phyloP scores from a whole-genome alignment of 192 early-diverging fungal species.

The Linderina pennispora region DNA sequence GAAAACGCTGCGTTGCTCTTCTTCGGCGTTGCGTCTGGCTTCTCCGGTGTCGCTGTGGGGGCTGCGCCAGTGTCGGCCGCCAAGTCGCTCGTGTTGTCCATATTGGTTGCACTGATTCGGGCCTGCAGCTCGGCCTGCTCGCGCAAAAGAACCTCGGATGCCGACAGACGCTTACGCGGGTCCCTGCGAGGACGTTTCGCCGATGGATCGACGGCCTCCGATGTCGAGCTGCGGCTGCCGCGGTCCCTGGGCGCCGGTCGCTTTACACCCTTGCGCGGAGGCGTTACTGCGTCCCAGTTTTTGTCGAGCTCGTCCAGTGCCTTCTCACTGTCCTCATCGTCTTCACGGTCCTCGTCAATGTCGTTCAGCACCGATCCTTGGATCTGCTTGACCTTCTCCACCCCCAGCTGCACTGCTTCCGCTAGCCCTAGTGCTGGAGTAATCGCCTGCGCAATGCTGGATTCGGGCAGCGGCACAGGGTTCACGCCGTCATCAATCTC shows the following conservation, averaged over 20 bases:
- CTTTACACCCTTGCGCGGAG: too few relatives aligned
- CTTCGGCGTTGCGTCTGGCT: too few relatives aligned
- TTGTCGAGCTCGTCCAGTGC: background rate
- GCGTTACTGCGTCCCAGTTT: too few relatives aligned
- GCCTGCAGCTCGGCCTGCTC: conserved; percentile 39
- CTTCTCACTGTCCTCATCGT: background rate
- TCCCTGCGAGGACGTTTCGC: background rate
- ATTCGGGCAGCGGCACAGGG: conserved; percentile 1
- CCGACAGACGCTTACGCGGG: background rate
- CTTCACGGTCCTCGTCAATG: background rate
- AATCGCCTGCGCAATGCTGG: background rate
- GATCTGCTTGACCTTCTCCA: too few relatives aligned
- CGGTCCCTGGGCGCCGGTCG: background rate
- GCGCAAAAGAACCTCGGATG: conserved; percentile 21
- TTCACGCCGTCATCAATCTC: background rate
- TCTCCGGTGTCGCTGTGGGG: too few relatives aligned
- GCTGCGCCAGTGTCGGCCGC: too few relatives aligned
- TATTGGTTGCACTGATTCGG: conserved; percentile 4
- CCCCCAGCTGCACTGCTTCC: conserved; percentile 14
- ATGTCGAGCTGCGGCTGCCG: background rate
- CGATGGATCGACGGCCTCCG: background rate
- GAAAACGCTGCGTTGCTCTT: too few relatives aligned
- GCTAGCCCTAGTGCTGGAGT: conserved; percentile 26
- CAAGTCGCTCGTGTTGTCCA: conserved; percentile 6
- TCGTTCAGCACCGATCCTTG: background rate